A percentile compares a stretch with the other conserved stretches of the same genome.
phyloP scores from a whole-genome alignment of 1,284 basidiomycete species.

The Polyporus tsugae region DNA sequence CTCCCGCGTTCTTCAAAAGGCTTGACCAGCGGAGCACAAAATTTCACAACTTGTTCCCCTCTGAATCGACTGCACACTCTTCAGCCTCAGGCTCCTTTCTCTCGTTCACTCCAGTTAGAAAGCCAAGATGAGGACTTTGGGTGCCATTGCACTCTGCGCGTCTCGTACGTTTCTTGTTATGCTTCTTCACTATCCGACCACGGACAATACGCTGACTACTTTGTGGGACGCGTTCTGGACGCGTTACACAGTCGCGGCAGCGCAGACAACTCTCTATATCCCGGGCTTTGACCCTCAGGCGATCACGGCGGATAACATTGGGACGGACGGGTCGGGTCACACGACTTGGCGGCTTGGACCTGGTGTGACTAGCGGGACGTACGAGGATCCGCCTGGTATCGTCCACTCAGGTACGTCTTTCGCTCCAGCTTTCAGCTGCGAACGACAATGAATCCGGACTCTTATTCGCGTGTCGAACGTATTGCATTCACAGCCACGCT shows the following conservation, averaged over 20 bases:
- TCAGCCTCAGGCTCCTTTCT: neutral
- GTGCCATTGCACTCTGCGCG: conserved; percentile 3
- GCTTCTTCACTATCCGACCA: neutral
- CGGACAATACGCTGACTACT: neutral
- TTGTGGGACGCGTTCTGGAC: neutral
- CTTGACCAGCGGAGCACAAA: no score
- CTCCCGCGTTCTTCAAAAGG: neutral
- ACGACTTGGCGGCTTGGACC: conserved; percentile 53
- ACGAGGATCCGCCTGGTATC: conserved; percentile 42
- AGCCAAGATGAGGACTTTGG: conserved; percentile 3
- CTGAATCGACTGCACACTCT: neutral
- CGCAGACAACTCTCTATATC: conserved; percentile 50
- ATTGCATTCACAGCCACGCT: conserved; percentile 37
- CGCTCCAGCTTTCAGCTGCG: neutral
- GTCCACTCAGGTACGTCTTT: conserved; percentile 47
- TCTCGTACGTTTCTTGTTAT: conserved; percentile 1
- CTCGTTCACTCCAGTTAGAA: neutral
- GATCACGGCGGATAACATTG: conserved; percentile 49
- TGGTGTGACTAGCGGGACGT: conserved; percentile 46
- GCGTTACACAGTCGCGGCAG: conserved; percentile 32
- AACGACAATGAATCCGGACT: neutral
- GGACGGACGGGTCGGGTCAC: conserved; percentile 48
- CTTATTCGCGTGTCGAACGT: neutral
- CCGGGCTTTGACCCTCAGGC: conserved; percentile 56
- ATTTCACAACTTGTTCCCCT: neutral